A percentile compares a stretch with the other conserved stretches of the same genome.
These are phyloP conservation scores for Penicillium angulare DNA, from an alignment of 495 filamentous ascomycete genomes.

Conservation along the genomic window DNA sequence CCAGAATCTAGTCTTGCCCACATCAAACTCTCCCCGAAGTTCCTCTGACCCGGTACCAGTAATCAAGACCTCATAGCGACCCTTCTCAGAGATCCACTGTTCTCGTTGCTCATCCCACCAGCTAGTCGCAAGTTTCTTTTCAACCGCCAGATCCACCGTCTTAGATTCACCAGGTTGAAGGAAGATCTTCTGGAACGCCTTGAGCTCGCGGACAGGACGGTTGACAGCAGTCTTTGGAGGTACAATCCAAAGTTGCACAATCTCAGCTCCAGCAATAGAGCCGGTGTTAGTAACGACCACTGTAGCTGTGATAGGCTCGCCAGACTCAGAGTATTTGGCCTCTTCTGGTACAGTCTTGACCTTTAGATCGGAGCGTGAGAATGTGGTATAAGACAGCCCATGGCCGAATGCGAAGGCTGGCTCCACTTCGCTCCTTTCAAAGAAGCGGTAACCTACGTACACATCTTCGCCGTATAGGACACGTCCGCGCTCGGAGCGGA, in stretches of 20 bases:
- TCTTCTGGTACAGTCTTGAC: slow-evolving; percentile 37
- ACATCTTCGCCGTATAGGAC: slow-evolving; percentile 79
- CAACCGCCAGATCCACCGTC: slow-evolving; percentile 60
- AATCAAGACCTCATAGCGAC: slow-evolving; percentile 65
- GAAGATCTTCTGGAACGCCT: slow-evolving; percentile 76
- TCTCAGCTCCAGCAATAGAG: slow-evolving; percentile 63
- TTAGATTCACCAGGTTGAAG: slow-evolving; percentile 68
- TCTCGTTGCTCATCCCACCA: slow-evolving; percentile 73
- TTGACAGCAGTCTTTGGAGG: slow-evolving; percentile 55
- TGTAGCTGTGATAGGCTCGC: slow-evolving; percentile 55
- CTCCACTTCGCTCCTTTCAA: slow-evolving; percentile 64
- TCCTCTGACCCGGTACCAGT: slow-evolving; percentile 49
- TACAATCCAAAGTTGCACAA: slow-evolving; percentile 73
- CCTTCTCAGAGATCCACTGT: slow-evolving; percentile 78
- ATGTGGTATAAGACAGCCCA: slow-evolving; percentile 79
- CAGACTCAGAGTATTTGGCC: slow-evolving; percentile 26
- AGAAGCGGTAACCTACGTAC: slow-evolving; percentile 82
- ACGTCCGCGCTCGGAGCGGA: slow-evolving; percentile 71
- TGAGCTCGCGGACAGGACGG: slow-evolving; percentile 73
- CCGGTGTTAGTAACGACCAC: slow-evolving; percentile 72
- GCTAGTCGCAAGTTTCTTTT: slow-evolving; percentile 73
- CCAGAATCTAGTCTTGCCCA: slow-evolving; percentile 61
- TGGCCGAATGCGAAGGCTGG: slow-evolving; percentile 81
- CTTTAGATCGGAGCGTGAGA: slow-evolving; percentile 62
- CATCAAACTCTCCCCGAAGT: slow-evolving; percentile 46